Base-by-base conservation (phyloP, 179 eudicot species). In the Vitellaria paradoxa region DNA sequence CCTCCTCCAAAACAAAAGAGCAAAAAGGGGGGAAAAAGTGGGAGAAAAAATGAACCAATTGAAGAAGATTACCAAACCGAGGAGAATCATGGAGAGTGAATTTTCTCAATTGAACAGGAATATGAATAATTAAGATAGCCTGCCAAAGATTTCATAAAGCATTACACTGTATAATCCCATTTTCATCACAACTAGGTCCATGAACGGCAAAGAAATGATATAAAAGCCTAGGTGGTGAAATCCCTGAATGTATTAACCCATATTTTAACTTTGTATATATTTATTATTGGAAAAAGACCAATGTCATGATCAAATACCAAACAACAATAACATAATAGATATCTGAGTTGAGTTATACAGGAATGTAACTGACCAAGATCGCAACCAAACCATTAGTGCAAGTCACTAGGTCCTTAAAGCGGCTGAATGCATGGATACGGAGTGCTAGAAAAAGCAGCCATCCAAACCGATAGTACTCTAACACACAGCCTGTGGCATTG, bases 391-490 rank as follows among this genome's bases (percentile, higher is more conserved):
- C 96, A 80, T 91, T 87, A 3, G 96, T 94, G 82, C 94, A 89
- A 67, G 98, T 90, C 71, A 96, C 94, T 18, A 94, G 80, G 84
- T 91, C 94, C 85, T 89, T 92, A 76, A 91, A 90, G 24, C 96
- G 88, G 86, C 97, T 87, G 82, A 91, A 92, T 61, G 92, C 89
- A 85, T 94, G 99, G 61, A 82, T 85, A 57, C 99, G 97, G 47
- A 96, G 94, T 30, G 97, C 92, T 76, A 96, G 83, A 87, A 94
- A 96, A 65, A 96, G 85, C 69, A 96, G 81, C 99, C 99, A 96
- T 68, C 99, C 99, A 89, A 96, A 94, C 65, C 91, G 91, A 75
- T 87, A 82, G 84, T 86, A 89, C 80, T 84, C 85, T 37, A 92
- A 82, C 71, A 84, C 70, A 49, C 59, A 74, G 75, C 78, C 84